Percentiles rank a stretch among this genome's conserved stretches.
These are phyloP conservation scores for Sporothrix variecibatus DNA, from an alignment of 2,329 filamentous ascomycete genomes.

Conservation along the genomic window DNA sequence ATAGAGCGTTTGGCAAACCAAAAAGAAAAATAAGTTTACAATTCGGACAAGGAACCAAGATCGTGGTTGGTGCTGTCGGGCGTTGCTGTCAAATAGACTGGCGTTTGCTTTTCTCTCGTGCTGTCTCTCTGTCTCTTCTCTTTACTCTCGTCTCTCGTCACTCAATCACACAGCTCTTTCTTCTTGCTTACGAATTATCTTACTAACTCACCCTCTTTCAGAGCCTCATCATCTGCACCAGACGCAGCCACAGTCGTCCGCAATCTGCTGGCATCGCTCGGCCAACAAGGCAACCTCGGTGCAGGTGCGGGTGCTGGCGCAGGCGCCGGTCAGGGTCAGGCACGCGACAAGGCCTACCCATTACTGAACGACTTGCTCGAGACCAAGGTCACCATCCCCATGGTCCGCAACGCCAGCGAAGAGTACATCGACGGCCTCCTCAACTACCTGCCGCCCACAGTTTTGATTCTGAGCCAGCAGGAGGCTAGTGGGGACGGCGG, in stretches of 20 bases:
- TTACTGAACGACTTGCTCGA: conserved; percentile 84
- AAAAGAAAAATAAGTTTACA: conserved; percentile 6
- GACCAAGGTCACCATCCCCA: conserved; percentile 73
- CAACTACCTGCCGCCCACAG: conserved; percentile 72
- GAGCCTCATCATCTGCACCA: conserved; percentile 59
- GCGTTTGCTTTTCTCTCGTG: neutral
- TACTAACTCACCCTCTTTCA: conserved; percentile 38
- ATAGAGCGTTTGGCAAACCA: conserved; percentile 16
- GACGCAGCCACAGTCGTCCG: conserved; percentile 80
- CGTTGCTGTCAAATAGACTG: neutral
- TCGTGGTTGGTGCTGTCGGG: neutral
- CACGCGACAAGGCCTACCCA: conserved; percentile 70
- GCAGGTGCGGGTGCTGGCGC: neutral
- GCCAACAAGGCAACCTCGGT: conserved; percentile 31
- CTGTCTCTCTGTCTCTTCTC: neutral
- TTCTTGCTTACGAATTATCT: neutral
- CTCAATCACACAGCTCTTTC: neutral
- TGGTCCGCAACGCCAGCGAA: conserved; percentile 67
- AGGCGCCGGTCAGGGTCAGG: conserved; percentile 26
- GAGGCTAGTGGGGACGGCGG: conserved; percentile 55
- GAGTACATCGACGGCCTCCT: conserved; percentile 73
- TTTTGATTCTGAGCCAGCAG: conserved; percentile 76
- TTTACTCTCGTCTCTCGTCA: neutral
- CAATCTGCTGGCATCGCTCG: conserved; percentile 84
- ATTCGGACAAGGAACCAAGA: neutral